Conservation (phyloP, 176 grass and related monocot species). For the Carex pumila region DNA sequence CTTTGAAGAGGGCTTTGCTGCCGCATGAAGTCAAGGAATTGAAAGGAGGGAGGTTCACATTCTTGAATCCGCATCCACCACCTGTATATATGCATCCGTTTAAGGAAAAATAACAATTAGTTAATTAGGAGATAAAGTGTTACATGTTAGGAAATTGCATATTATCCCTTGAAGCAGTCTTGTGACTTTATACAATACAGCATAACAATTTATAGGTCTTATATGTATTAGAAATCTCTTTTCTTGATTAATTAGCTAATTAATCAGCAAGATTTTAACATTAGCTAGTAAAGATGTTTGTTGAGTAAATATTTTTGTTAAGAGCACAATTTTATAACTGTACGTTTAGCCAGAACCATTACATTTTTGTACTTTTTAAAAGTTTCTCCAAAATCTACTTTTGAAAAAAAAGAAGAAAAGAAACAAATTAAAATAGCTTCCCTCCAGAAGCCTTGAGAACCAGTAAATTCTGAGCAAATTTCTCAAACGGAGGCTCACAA, state of each 20-base stretch:
- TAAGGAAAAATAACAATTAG: neutral
- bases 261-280: neutral
- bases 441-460: neutral
- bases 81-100: neutral
- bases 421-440: neutral
- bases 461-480: neutral
- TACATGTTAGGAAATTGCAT: neutral
- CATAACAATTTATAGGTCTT: neutral
- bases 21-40: conserved; percentile 22
- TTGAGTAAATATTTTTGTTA: neutral
- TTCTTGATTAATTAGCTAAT: neutral
- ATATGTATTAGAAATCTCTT: neutral
- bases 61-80: conserved; percentile 22
- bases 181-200: neutral
- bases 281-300: neutral
- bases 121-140: neutral
- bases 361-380: neutral
- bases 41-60: conserved; percentile 24
- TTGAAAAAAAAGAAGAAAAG: no score
- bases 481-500: no score
- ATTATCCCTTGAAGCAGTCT: no score
- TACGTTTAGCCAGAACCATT: no score
- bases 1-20: conserved; percentile 17
- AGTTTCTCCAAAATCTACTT: neutral
- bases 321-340: neutral